Evolutionary conservation across 1,139 yeast genomes (phyloP), one percentile per base, ranked within the genome.

Genomic region (Entelexis sorbosivorans): DNA sequence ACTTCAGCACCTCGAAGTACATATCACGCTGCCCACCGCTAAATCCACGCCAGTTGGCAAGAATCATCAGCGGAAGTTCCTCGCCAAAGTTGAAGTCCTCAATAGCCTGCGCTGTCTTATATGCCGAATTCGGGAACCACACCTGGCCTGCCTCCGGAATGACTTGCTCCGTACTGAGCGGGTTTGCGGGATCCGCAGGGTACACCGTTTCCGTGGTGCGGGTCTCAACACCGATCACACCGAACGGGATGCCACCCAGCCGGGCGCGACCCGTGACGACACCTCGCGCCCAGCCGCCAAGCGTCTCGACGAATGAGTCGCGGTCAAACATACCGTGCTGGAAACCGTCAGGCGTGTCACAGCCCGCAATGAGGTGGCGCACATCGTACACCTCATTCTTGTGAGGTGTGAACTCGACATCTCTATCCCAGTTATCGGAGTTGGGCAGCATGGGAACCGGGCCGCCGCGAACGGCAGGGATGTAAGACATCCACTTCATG

Each of bases 41-140:
- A 79, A 91, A 91, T 65, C 98, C 98, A 81, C 98, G 84, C 98
- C 98, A 91, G 77, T 91, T 91, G 54, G 98, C 98, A 63, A 91
- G 73, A 61, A 91, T 88, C 95, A 91, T 87, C 69, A 91, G 76
- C 58, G 98, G 98, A 64, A 91, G 77, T 70, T 88, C 93, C 70
- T 91, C 98, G 76, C 98, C 98, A 66, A 87, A 75, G 75, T 91
- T 91, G 78, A 91, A 91, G 67, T 91, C 98, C 61, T 83, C 84
- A 62, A 91, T 91, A 26, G 98, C 97, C 74, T 91, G 98, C 6
- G 98, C 95, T 51, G 98, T 91, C 78, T 91, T 91, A 77, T 86
- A 91, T 16, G 98, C 98, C 56, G 96, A 85, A 73, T 91, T 93
- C 62, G 98, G 98, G 74, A 88, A 87, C 98, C 98, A 91, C 60